These are phyloP conservation scores for Sarocladium brachiariae DNA, from an alignment of 2,329 filamentous ascomycete species.

Conservation along the genomic window DNA sequence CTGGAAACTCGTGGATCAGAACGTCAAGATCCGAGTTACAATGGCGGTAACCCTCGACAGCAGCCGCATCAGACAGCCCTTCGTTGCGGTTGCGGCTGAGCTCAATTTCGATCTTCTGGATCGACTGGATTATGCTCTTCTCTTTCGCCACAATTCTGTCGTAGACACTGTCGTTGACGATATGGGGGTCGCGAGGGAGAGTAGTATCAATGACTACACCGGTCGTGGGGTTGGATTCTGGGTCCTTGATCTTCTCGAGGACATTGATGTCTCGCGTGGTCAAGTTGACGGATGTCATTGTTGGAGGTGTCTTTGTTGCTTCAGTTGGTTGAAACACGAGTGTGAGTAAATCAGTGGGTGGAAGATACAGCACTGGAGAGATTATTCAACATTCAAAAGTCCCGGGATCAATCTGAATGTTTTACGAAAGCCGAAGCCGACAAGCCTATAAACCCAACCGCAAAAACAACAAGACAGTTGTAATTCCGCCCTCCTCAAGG, in stretches of 20 bases:
- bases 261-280: slow-evolving; percentile 54
- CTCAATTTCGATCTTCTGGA: slow-evolving; percentile 50
- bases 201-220: slow-evolving; percentile 47
- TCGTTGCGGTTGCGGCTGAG: slow-evolving; percentile 35
- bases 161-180: slow-evolving; percentile 45
- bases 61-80: slow-evolving; percentile 25
- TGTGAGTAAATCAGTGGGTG: too few species aligned
- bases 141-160: slow-evolving; percentile 43
- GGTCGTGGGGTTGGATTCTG: slow-evolving; percentile 52
- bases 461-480: too few species aligned
- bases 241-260: slow-evolving; percentile 61
- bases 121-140: slow-evolving; percentile 43
- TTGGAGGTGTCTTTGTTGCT: neutral
- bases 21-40: slow-evolving; percentile 43
- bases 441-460: too few species aligned
- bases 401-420: too few species aligned
- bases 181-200: slow-evolving; percentile 50
- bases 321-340: too few species aligned
- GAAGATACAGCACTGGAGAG: too few species aligned
- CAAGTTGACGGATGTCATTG: slow-evolving; percentile 43
- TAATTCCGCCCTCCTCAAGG: neutral
- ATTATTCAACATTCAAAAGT: too few species aligned
- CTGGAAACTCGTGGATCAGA: slow-evolving; percentile 51
- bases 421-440: too few species aligned
- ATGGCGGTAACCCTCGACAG: slow-evolving; percentile 37